phyloP scores from a whole-genome alignment of 1,284 basidiomycete genomes.

The Ceratobasidium sp. region DNA sequence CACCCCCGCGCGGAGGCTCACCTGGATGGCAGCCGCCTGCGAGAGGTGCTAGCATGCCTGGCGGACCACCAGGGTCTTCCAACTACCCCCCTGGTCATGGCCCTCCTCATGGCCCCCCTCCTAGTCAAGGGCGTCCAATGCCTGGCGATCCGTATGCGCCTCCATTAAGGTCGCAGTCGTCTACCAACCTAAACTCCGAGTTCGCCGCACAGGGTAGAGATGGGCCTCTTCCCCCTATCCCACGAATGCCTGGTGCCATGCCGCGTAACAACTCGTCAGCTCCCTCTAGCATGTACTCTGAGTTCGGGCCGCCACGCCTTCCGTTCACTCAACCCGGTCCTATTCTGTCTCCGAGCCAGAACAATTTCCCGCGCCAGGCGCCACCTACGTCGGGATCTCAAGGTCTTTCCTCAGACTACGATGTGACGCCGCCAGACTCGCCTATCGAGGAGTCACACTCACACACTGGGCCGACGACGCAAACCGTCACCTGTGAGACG shows the following conservation, averaged over 20 bases:
- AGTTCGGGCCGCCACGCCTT: conserved; percentile 41
- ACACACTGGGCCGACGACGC: conserved; percentile 76
- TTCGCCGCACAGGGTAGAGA: conserved; percentile 3
- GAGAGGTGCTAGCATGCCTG: conserved; percentile 60
- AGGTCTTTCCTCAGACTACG: conserved; percentile 55
- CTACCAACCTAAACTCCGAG: conserved; percentile 47
- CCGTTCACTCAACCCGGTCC: conserved; percentile 39
- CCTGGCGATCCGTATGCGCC: conserved; percentile 39
- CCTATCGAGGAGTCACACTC: conserved; percentile 70
- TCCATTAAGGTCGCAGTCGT: conserved; percentile 48
- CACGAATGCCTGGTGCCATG: conserved; percentile 29
- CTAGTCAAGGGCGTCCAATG: conserved; percentile 23
- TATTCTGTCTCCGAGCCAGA: conserved; percentile 40
- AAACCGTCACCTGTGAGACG: conserved; percentile 90
- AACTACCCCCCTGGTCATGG: conserved; percentile 31
- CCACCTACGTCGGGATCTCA: conserved; percentile 22
- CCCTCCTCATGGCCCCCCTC: no score
- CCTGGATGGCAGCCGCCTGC: conserved; percentile 55
- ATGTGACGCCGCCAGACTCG: conserved; percentile 82
- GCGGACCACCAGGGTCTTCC: conserved; percentile 48
- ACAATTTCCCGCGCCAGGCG: conserved; percentile 38
- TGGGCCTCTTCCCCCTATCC: conserved; percentile 34
- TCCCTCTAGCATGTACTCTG: conserved; percentile 41
- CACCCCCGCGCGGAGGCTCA: neutral
- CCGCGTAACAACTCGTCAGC: conserved; percentile 19